These are phyloP conservation scores for Zygotorulaspora chibaensis DNA, from an alignment of 805 yeast genomes.

Conservation along the genomic window DNA sequence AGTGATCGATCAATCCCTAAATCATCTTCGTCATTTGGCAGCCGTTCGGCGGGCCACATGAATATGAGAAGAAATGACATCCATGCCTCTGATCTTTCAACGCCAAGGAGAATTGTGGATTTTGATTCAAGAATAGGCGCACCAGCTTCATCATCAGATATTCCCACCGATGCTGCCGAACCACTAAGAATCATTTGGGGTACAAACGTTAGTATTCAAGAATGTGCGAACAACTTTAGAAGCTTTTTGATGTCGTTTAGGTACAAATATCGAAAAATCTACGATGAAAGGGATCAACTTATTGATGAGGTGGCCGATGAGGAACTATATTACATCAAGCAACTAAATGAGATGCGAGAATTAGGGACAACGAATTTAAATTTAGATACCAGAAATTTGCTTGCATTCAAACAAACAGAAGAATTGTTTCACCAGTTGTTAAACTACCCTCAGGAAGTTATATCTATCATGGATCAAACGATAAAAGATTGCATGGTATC, in stretches of 20 bases:
- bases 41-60: slow-evolving; percentile 42
- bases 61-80: slow-evolving; percentile 72
- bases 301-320: slow-evolving; percentile 56
- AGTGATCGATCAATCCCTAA: slow-evolving; percentile 38
- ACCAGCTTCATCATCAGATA: slow-evolving; percentile 25
- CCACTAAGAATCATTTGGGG: slow-evolving; percentile 97
- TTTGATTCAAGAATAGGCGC: slow-evolving; percentile 37
- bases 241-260: slow-evolving; percentile 82
- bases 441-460: slow-evolving; percentile 93
- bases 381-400: slow-evolving; percentile 74
- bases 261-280: slow-evolving; percentile 59
- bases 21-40: slow-evolving; percentile 24
- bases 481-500: slow-evolving; percentile 85
- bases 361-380: slow-evolving; percentile 79
- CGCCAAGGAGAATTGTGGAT: slow-evolving; percentile 65
- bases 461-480: slow-evolving; percentile 97
- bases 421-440: slow-evolving; percentile 81
- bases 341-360: slow-evolving; percentile 67
- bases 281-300: slow-evolving; percentile 36
- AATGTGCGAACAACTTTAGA: slow-evolving; percentile 74
- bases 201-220: slow-evolving; percentile 90
- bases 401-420: slow-evolving; percentile 69
- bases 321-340: slow-evolving; percentile 65
- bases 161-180: slow-evolving; percentile 47
- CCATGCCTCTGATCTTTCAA: slow-evolving; percentile 65